phyloP scores from a whole-genome alignment of 371 early-diverging fungal species.

The Circinella umbellata region DNA sequence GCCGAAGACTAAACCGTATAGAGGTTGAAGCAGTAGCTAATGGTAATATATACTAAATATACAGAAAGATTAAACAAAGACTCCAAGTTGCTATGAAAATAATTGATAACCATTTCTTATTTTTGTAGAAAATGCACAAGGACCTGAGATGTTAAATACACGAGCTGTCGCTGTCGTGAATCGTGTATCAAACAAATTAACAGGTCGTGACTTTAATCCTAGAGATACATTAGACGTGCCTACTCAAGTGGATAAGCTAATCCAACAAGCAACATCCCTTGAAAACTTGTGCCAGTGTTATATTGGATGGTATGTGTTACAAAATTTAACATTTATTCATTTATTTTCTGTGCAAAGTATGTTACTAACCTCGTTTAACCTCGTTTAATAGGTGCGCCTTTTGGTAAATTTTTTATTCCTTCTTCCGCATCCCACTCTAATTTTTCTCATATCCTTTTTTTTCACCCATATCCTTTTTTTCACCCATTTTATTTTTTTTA shows the following conservation, averaged over 20 bases:
- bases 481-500: not conserved
- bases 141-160: constrained; percentile 55
- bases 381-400: constrained; percentile 16
- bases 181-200: constrained; percentile 80
- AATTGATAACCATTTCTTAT: too few species aligned
- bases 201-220: constrained; percentile 92
- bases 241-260: constrained; percentile 91
- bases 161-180: constrained; percentile 66
- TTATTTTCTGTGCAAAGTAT: not conserved
- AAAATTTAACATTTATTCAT: too few species aligned
- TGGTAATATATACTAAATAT: constrained; percentile 31
- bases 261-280: constrained; percentile 91
- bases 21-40: constrained; percentile 56
- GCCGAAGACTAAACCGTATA: constrained; percentile 50
- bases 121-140: constrained; percentile 45
- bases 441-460: not conserved
- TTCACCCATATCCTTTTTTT: not conserved
- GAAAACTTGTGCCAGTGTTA: constrained; percentile 97
- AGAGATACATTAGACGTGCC: constrained; percentile 82
- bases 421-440: not conserved
- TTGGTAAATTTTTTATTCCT: constrained; percentile 11
- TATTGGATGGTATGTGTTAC: constrained; percentile 84
- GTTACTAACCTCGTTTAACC: too few species aligned
- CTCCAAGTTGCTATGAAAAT: too few species aligned
- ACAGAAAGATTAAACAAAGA: not conserved